These are phyloP conservation scores for Daphne laureola DNA, from an alignment of 441 rosid genomes.

Conservation along the genomic window DNA sequence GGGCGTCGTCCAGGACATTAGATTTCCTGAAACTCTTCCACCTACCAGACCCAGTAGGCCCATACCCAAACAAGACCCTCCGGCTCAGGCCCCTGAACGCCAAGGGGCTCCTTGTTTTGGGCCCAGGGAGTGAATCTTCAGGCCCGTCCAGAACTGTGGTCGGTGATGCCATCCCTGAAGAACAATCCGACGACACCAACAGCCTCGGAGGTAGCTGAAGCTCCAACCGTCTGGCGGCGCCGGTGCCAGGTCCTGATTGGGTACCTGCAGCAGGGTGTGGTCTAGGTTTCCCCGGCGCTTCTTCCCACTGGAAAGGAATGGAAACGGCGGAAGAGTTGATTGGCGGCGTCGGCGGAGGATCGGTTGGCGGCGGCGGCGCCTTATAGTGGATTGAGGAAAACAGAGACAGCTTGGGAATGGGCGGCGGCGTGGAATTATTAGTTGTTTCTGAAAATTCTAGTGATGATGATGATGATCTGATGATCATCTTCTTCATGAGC, in stretches of 20 bases:
- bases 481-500: no score
- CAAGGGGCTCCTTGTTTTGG: slow-evolving; percentile 17
- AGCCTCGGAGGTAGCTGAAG: slow-evolving; percentile 61
- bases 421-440: slow-evolving; percentile 8
- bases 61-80: slow-evolving; percentile 25
- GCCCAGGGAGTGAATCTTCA: slow-evolving; percentile 12
- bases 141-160: slow-evolving; percentile 53
- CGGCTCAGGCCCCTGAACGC: slow-evolving; percentile 26
- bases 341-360: slow-evolving; percentile 44
- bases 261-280: slow-evolving; percentile 10
- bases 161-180: slow-evolving; percentile 34
- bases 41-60: slow-evolving; percentile 23
- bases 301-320: slow-evolving; percentile 84
- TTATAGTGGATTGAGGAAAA: slow-evolving; percentile 23
- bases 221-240: slow-evolving; percentile 30
- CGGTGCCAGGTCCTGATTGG: background rate
- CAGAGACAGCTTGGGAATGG: slow-evolving; percentile 50
- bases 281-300: slow-evolving; percentile 81
- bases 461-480: no score
- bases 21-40: slow-evolving; percentile 35
- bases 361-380: slow-evolving; percentile 2
- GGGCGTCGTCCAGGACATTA: background rate
- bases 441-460: slow-evolving; percentile 2
- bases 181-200: slow-evolving; percentile 20
- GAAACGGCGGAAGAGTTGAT: slow-evolving; percentile 40